phyloP scores from a whole-genome alignment of 2,329 filamentous ascomycete species.

The Penicillium rolfsii region DNA sequence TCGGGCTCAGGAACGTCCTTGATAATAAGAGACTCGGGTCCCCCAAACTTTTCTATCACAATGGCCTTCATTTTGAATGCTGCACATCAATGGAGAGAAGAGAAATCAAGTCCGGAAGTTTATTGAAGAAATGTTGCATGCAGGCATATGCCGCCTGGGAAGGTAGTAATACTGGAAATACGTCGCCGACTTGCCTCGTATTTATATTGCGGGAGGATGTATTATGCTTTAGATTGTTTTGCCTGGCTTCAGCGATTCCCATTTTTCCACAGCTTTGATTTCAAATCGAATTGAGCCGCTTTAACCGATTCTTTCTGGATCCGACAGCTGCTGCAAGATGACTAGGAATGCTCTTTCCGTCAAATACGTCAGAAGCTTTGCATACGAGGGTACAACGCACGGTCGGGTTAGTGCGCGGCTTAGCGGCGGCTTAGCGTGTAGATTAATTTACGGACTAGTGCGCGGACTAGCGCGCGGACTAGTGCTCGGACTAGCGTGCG shows the following conservation, averaged over 20 bases:
- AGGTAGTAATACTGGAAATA: neutral
- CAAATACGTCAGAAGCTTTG: too few relatives aligned
- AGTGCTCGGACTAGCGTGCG: too few relatives aligned
- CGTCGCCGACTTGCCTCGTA: neutral
- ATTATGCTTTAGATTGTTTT: neutral
- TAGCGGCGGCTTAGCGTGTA: too few relatives aligned
- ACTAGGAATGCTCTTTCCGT: too few relatives aligned
- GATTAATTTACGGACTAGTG: too few relatives aligned
- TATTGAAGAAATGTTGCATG: neutral
- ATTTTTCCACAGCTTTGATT: neutral
- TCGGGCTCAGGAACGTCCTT: neutral
- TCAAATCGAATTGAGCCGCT: neutral
- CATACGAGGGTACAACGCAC: too few relatives aligned
- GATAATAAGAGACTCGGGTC: conserved; percentile 7
- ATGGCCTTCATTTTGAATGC: conserved; percentile 8
- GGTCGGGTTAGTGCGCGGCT: too few relatives aligned
- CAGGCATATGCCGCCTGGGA: too few relatives aligned
- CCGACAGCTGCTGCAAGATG: too few relatives aligned
- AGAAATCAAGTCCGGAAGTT: neutral
- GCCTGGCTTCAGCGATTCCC: neutral
- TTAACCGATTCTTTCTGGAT: neutral
- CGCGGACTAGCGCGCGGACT: too few relatives aligned
- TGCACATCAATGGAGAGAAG: neutral
- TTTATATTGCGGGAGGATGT: neutral
- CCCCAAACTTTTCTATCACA: conserved; percentile 14